Evolutionary conservation across 164 flowering plant genomes (phyloP), one percentile per base, ranked within the genome.

Genomic region (Magnolia kwangsiensis): DNA sequence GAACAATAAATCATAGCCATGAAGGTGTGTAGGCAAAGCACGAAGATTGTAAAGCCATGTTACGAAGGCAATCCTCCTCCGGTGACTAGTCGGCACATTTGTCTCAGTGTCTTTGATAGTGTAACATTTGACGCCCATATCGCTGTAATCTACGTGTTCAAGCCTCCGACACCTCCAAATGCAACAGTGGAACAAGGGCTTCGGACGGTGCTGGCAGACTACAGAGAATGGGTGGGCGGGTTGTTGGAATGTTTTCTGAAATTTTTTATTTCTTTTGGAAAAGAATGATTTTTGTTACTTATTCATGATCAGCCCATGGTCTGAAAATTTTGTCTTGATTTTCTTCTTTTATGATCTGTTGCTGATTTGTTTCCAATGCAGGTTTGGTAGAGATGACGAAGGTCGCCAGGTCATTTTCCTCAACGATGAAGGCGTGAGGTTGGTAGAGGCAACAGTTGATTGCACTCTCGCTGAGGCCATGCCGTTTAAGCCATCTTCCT

Each of bases 81-180:
- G 11, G 63, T 63, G 27, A 24, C 27, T 24, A 24, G 27, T 31
- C 7, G 3, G 55, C 5, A 66, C 63, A 72, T 76, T 49, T 81
- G 80, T 67, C 76, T 84, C 1, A 82, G 76, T 27, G 80, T 78
- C 31, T 84, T 84, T 29, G 86, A 84, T 51, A 72, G 68, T 75
- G 84, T 75, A 23, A 78, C 83, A 1, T 80, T 67, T 49, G 75
- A 84, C 59, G 64, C 74, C 63, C 80, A 84, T 18, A 72, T 80
- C 0, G 80, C 81, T 3, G 27, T 80, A 0, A 76, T 84, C 51
- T 82, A 75, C 66, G 78, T 61, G 6, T 75, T 75, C 71, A 63
- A 73, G n/a, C 29, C 81, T 2, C 81, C 78, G 10, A 55, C 71
- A 66, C 67, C 14, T 3, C 45, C 66, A 75, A 50, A 51, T 19